These are phyloP conservation scores for Cunninghamia lanceolata DNA, from an alignment of 75 land plant genomes.

Conservation along the genomic window DNA sequence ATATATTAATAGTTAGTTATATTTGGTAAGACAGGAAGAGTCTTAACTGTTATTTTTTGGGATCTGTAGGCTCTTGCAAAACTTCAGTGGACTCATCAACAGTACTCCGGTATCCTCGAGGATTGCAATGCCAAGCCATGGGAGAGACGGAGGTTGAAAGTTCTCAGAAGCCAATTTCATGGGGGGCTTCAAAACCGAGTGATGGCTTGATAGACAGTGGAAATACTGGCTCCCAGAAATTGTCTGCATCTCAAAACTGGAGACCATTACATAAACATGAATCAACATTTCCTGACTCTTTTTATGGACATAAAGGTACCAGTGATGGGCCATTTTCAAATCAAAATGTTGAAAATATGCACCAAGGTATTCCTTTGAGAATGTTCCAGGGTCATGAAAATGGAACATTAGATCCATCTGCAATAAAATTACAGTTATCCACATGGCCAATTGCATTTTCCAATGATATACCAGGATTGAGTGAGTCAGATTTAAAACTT, in stretches of 20 bases:
- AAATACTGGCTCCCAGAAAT: background rate
- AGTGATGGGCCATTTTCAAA: background rate
- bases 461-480: background rate
- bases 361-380: background rate
- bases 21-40: background rate
- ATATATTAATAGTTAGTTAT: background rate
- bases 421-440: constrained; percentile 3
- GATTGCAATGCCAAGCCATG: constrained; percentile 8
- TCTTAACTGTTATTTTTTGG: background rate
- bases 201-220: background rate
- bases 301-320: background rate
- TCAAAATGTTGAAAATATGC: background rate
- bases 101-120: constrained; percentile 15
- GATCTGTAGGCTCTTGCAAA: background rate
- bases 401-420: constrained; percentile 4
- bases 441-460: constrained; percentile 7
- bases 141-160: constrained; percentile 8
- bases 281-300: background rate
- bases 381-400: background rate
- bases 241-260: constrained; percentile 3
- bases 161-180: constrained; percentile 1
- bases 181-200: background rate
- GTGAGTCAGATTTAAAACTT: constrained; percentile 3
- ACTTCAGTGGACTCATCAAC: background rate
- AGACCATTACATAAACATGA: background rate